Evolutionary conservation across 352 stramenopile genomes (phyloP), one percentile per base, ranked within the genome.

Genomic region (Globisporangium canariense): DNA sequence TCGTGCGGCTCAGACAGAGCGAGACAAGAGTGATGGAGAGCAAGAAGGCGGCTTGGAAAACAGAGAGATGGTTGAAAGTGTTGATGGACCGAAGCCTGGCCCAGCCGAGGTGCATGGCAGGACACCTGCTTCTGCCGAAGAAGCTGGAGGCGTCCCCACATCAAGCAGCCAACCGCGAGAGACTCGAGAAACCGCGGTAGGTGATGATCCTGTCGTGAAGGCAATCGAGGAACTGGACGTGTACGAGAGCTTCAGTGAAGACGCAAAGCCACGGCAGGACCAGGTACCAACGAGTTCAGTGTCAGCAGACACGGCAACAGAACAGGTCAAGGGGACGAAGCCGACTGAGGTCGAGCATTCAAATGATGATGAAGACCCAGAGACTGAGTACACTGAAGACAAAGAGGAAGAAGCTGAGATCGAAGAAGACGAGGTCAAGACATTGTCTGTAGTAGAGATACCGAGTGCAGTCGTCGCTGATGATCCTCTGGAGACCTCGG

Each of bases 231-330:
- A 38, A 4, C 49, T n/a, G 49, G 25, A 38, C 10, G 13, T 55
- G 22, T 55, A 38, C 25, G 25, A 55, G 49, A 40, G 25, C 49
- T 55, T 55, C 25, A 55, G 49, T 38, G 25, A 55, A 38, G 49
- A 38, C 6, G 0, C 25, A 18, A 55, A 55, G 25, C 49, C 40
- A n/a, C 40, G 11, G 25, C 49, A 40, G 49, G 6, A 57, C 16
- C 51, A 43, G 4, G 18, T 57, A 9, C 4, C 30, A 43, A 18
- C 0, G 7, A 25, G 8, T 5, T 7, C 20, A 41, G 30, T 9
- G 30, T 41, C 32, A 25, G 51, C 16, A 16, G 30, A 55, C 2
- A 25, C 14, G 16, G 16, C 2, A 20, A 9, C 4, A 18, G 40
- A 28, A 25, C 30, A 55, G 30, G 11, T 28, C 10, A 8, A 13